Evolutionary conservation across 2,329 filamentous ascomycete species (phyloP).

Genomic region (Monilinia aucupariae): DNA sequence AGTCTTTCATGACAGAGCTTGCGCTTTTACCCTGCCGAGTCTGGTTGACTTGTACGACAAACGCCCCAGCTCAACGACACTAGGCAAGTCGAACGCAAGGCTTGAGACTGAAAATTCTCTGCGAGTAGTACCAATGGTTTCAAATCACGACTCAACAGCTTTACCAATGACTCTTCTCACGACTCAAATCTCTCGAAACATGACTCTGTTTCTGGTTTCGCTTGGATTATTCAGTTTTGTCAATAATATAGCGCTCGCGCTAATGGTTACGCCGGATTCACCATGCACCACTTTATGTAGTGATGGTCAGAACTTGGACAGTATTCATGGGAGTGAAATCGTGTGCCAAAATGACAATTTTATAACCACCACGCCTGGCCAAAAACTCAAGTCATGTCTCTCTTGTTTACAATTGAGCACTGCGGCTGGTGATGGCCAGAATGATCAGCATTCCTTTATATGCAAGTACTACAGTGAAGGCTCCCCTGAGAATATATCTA

Average conservation of each 20-base stretch:
- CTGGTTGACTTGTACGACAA: background rate
- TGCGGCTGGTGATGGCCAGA: slow-evolving; percentile 21
- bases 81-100: background rate
- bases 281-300: slow-evolving; percentile 45
- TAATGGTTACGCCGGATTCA: slow-evolving; percentile 48
- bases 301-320: slow-evolving; percentile 34
- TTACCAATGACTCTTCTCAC: background rate
- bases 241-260: slow-evolving; percentile 25
- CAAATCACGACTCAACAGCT: background rate
- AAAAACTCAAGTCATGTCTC: slow-evolving; percentile 30
- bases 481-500: background rate
- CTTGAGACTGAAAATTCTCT: background rate
- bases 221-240: background rate
- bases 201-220: background rate
- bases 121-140: background rate
- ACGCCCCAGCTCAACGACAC: background rate
- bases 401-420: slow-evolving; percentile 33
- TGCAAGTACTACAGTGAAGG: slow-evolving; percentile 25
- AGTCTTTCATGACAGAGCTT: background rate
- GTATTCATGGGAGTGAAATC: slow-evolving; percentile 44
- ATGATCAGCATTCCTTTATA: slow-evolving; percentile 31
- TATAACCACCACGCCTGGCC: slow-evolving; percentile 22
- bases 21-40: background rate
- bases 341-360: slow-evolving; percentile 30
- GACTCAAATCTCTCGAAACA: background rate